Conservation (phyloP, 495 filamentous ascomycete species). For the Talaromyces stipitatus region DNA sequence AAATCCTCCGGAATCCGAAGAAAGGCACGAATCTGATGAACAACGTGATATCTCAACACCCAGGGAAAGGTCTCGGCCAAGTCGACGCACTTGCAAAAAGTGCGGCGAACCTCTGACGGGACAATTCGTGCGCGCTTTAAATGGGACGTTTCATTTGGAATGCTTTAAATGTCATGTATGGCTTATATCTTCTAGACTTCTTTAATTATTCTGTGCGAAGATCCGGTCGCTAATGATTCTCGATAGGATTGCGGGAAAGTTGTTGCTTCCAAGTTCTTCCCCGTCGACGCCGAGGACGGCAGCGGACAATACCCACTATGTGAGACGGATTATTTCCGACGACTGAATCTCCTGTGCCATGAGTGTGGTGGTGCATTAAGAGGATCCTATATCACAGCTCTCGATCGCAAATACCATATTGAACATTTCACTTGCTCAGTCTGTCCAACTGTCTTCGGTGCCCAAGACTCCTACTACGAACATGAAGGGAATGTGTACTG, state of each 20-base stretch:
- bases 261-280: slow-evolving; percentile 98
- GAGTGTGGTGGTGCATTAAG: slow-evolving; percentile 89
- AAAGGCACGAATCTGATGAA: slow-evolving; percentile 21
- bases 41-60: slow-evolving; percentile 30
- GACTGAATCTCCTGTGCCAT: slow-evolving; percentile 83
- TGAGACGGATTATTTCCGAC: slow-evolving; percentile 95
- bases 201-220: too few species aligned
- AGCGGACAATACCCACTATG: slow-evolving; percentile 89
- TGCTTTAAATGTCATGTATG: slow-evolving; percentile 96
- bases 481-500: slow-evolving; percentile 96
- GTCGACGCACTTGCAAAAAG: slow-evolving; percentile 70
- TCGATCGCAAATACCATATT: slow-evolving; percentile 97
- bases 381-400: slow-evolving; percentile 95
- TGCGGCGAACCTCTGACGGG: slow-evolving; percentile 80
- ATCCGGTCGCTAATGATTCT: background rate
- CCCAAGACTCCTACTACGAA: slow-evolving; percentile 97
- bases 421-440: slow-evolving; percentile 99
- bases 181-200: slow-evolving; percentile 13
- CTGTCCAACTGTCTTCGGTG: slow-evolving; percentile 94
- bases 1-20: slow-evolving; percentile 10
- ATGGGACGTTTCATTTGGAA: slow-evolving; percentile 90
- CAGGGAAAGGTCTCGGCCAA: slow-evolving; percentile 37
- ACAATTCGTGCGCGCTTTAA: slow-evolving; percentile 90
- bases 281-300: slow-evolving; percentile 80
- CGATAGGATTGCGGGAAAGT: slow-evolving; percentile 90